Base-by-base conservation (phyloP, 805 yeast genomes). In the Yarrowia porcina region DNA sequence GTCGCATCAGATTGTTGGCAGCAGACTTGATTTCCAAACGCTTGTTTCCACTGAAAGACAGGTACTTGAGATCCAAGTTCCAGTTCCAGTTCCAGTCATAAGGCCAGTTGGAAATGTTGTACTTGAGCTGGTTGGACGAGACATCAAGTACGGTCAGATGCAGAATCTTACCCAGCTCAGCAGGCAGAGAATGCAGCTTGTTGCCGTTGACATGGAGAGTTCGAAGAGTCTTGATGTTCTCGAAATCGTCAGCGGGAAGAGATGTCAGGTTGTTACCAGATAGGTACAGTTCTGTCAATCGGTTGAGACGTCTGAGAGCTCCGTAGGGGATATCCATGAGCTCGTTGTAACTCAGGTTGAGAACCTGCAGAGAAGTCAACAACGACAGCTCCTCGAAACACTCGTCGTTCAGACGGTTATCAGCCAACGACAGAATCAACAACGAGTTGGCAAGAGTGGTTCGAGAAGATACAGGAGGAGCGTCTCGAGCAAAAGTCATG, bases 1-100 rank as follows among this genome's bases (percentile, higher is more conserved):
- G 61, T 3, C 61, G 61, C 47, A 39, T 56, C 20, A 56, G 20
- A 79, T 79, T 85, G 11, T 85, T 88, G 36, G 73, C 68, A 59
- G 81, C 77, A 42, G 86, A 88, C 70, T 86, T 88, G 69, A 94
- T 92, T 71, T 94, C 98, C 66, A 94, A 84, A 66, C 97, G 81
- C 71, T 88, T 88, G 72, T 94, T 94, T 38, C 97, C 97, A 0
- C 97, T 90, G 64, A 94, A 86, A 72, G 93, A 94, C 71, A 94
- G 80, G 69, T 88, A 91, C 67, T 80, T 84, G 73, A 94, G 78
- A 42, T 84, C 83, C 61, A 81, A 78, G 71, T 94, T 94, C 78
- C 85, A 86, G 69, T 88, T 86, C 99, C 99, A 94, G 74, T 90
- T 94, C 97, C 98, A 94, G 72, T 94, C 99, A 71, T 90, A 93